Conservation (phyloP, 176 grass and related monocot genomes). For the maize (Zea mays) region Zm-B73-REFERENCE-NAM-5.0 NC_050101.1:131377501-131378000, state of each 20-base stretch:
- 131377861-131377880: neutral
- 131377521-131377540: neutral
- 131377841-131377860: constrained; percentile 7
- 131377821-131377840: constrained; percentile 25
- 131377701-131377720: neutral
- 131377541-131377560: neutral
- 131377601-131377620: neutral
- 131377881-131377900: constrained; percentile 31
- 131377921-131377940: constrained; percentile 17
- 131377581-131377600: neutral
- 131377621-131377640: neutral
- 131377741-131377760: neutral
- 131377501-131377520: neutral
- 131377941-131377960: constrained; percentile 41
- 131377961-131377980: neutral
- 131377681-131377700: neutral
- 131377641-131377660: constrained; percentile 14
- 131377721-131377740: constrained; percentile 29
- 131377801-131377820: neutral
- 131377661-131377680: constrained; percentile 13
- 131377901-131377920: constrained; percentile 19
- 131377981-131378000: constrained; percentile 30
- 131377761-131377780: constrained; percentile 19
- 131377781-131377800: constrained; percentile 8
- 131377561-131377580: neutral